Percentiles rank a stretch among this genome's conserved stretches.
These are phyloP conservation scores for Spathaspora girioi DNA, from an alignment of 805 yeast species.

Conservation along the genomic window DNA sequence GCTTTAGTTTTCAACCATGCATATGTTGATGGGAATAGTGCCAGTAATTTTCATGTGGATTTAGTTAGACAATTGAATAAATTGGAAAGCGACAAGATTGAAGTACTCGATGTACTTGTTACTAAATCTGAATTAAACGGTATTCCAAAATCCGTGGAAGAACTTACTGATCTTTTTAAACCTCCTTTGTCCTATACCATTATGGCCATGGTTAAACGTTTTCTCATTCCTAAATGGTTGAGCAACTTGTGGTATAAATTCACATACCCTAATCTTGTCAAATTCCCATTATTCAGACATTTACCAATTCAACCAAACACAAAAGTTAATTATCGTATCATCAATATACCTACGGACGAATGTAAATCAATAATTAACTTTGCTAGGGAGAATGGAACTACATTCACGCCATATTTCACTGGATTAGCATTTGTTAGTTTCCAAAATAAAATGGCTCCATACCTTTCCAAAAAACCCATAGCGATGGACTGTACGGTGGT, in stretches of 20 bases:
- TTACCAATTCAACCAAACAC: slow-evolving; percentile 4
- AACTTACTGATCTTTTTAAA: slow-evolving; percentile 7
- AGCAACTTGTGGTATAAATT: background rate
- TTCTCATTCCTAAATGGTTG: background rate
- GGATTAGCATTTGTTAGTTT: slow-evolving; percentile 12
- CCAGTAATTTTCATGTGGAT: slow-evolving; percentile 23
- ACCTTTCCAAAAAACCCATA: background rate
- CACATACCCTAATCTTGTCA: slow-evolving; percentile 6
- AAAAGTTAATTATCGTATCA: slow-evolving; percentile 8
- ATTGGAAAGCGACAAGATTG: slow-evolving; percentile 4
- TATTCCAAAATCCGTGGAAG: slow-evolving; percentile 9
- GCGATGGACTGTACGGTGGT: slow-evolving; percentile 6
- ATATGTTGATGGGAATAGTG: slow-evolving; percentile 32
- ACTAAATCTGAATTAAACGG: slow-evolving; percentile 5
- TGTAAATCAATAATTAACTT: slow-evolving; percentile 6
- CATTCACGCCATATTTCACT: slow-evolving; percentile 18
- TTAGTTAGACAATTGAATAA: slow-evolving; percentile 12
- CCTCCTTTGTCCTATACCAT: slow-evolving; percentile 5
- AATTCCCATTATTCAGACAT: slow-evolving; percentile 9
- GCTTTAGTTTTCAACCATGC: slow-evolving; percentile 25
- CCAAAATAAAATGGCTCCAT: slow-evolving; percentile 11
- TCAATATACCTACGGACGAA: slow-evolving; percentile 11
- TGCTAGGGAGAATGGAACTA: slow-evolving; percentile 11
- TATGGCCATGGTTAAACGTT: background rate
- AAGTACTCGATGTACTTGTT: slow-evolving; percentile 5